phyloP scores from a whole-genome alignment of 192 early-diverging fungal species.

The Podila clonocystis region DNA sequence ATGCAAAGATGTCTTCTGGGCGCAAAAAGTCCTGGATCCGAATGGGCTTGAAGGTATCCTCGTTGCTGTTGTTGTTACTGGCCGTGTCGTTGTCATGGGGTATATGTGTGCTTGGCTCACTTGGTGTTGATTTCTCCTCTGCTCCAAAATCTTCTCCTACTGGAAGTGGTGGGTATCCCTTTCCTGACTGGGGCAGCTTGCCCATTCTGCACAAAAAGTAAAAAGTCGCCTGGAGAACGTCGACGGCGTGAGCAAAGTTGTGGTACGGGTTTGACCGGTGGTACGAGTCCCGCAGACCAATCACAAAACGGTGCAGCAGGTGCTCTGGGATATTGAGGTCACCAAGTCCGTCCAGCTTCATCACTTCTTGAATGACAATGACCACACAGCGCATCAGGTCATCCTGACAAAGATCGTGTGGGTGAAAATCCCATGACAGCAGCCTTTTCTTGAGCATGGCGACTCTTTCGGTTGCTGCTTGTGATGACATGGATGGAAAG shows the following conservation, averaged over 20 bases:
- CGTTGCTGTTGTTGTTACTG: constrained; percentile 30
- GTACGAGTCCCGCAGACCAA: constrained; percentile 64
- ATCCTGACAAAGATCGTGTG: constrained; percentile 68
- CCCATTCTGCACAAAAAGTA: constrained; percentile 80
- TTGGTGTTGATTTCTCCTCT: constrained; percentile 3
- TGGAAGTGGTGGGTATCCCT: constrained; percentile 20
- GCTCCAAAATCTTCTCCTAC: background rate
- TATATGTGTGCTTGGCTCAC: constrained; percentile 25
- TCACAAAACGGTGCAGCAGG: constrained; percentile 61
- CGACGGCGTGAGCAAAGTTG: constrained; percentile 95
- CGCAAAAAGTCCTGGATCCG: constrained; percentile 58
- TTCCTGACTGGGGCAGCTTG: constrained; percentile 50
- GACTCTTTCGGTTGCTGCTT: constrained; percentile 36
- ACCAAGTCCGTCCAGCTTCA: constrained; percentile 62
- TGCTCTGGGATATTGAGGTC: constrained; percentile 66
- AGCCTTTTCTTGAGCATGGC: constrained; percentile 63
- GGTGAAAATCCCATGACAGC: constrained; percentile 75
- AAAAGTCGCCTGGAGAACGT: constrained; percentile 91
- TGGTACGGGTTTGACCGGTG: constrained; percentile 87
- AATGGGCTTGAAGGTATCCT: constrained; percentile 25
- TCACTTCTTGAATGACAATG: constrained; percentile 75
- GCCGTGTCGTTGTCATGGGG: constrained; percentile 10
- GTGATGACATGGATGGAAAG: constrained; percentile 45
- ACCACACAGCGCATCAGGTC: constrained; percentile 75
- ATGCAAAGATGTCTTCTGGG: constrained; percentile 75